A percentile compares a stretch with the other conserved stretches of the same genome.
Conservation (phyloP, 2,329 filamentous ascomycete genomes). For the Neurospora sp. region DNA sequence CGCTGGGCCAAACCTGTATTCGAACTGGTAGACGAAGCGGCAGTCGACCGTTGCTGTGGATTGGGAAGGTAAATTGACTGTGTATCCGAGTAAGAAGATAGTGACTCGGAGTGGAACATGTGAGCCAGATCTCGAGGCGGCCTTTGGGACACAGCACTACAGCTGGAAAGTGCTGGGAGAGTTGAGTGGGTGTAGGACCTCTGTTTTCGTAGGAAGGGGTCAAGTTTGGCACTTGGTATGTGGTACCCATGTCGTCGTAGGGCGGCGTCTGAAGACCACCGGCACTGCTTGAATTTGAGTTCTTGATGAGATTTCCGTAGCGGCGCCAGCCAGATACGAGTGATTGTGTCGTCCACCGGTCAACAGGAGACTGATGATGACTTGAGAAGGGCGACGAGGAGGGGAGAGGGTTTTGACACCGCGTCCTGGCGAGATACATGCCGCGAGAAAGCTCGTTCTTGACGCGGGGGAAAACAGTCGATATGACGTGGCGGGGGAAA, state of each 20-base stretch:
- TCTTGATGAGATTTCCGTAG: neutral
- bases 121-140: slow-evolving; percentile 4
- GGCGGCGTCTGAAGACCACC: slow-evolving; percentile 22
- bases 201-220: slow-evolving; percentile 17
- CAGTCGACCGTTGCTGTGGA: neutral
- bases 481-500: neutral
- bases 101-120: neutral
- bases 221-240: slow-evolving; percentile 22
- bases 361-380: neutral
- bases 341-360: neutral
- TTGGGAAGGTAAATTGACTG: neutral
- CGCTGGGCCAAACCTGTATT: neutral
- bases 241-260: slow-evolving; percentile 24
- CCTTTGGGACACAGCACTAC: slow-evolving; percentile 2
- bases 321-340: neutral
- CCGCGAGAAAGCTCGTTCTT: neutral
- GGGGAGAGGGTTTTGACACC: neutral
- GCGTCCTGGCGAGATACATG: neutral
- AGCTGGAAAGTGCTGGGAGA: neutral
- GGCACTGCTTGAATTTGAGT: neutral
- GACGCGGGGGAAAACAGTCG: neutral
- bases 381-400: neutral
- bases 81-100: neutral
- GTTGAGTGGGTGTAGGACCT: neutral
- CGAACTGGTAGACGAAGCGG: neutral